Conservation (phyloP, 805 yeast species). For the Brettanomyces bruxellensis region DNA sequence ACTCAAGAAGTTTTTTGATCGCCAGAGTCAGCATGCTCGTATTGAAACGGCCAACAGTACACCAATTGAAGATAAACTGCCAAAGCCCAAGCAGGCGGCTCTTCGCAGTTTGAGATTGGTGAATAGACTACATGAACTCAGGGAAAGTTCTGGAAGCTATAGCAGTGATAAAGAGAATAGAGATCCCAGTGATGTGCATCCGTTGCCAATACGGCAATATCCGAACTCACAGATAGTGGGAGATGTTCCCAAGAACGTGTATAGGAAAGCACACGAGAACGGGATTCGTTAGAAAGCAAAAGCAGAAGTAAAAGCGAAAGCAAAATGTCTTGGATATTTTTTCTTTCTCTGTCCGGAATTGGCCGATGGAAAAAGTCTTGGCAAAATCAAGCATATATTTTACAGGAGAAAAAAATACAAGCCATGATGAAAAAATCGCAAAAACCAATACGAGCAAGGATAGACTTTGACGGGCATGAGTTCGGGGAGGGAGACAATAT, state of each 20-base stretch:
- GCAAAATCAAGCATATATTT: too few species aligned
- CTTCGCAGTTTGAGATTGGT: not conserved
- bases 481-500: not conserved
- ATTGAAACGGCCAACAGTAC: not conserved
- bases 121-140: not conserved
- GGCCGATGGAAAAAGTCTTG: too few species aligned
- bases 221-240: too few species aligned
- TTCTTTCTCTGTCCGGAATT: too few species aligned
- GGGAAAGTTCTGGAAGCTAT: not conserved
- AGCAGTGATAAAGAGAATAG: not conserved
- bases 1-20: constrained; percentile 10
- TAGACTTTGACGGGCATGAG: not conserved
- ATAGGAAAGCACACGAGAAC: too few species aligned
- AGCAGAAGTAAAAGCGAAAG: not conserved
- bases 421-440: too few species aligned
- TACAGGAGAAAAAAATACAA: too few species aligned
- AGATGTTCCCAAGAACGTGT: too few species aligned
- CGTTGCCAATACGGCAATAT: too few species aligned
- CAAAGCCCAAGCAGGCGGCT: not conserved
- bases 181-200: not conserved
- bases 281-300: too few species aligned
- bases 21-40: constrained; percentile 10
- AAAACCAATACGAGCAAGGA: too few species aligned
- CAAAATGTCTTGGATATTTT: not conserved
- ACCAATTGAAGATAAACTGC: not conserved